phyloP scores from a whole-genome alignment of 768 basidiomycete species.

The Atractiella rhizophila region DNA sequence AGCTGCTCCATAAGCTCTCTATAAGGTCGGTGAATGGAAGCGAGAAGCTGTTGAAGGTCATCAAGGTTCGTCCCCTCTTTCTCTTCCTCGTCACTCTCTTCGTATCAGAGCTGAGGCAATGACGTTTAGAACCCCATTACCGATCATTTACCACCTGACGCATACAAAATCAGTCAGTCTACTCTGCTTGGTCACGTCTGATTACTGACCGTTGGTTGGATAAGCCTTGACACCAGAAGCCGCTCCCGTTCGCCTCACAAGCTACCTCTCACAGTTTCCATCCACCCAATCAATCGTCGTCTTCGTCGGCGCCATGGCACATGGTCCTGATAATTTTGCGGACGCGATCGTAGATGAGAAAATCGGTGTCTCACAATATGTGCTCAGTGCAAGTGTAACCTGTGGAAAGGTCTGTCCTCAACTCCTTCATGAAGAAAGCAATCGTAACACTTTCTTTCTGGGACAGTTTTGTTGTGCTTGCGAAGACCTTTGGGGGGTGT shows the following conservation, averaged over 20 bases:
- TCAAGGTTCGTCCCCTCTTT: constrained; percentile 38
- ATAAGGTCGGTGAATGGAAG: constrained; percentile 90
- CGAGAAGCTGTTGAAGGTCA: constrained; percentile 86
- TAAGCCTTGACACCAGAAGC: constrained; percentile 79
- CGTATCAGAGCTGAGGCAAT: not conserved
- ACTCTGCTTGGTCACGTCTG: not conserved
- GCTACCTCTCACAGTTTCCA: constrained; percentile 62
- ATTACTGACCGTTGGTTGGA: not conserved
- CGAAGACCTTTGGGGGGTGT: constrained; percentile 86
- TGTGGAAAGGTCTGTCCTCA: constrained; percentile 63
- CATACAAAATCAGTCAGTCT: constrained; percentile 70
- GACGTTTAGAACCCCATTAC: constrained; percentile 54
- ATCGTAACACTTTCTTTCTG: constrained; percentile 1
- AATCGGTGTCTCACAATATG: constrained; percentile 82
- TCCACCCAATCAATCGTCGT: constrained; percentile 72
- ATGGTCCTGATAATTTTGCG: constrained; percentile 86
- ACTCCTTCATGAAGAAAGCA: not conserved
- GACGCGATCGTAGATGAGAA: constrained; percentile 87
- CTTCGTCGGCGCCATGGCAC: constrained; percentile 94
- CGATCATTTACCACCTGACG: constrained; percentile 84
- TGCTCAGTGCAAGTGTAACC: constrained; percentile 41
- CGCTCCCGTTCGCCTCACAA: constrained; percentile 48
- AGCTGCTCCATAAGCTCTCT: constrained; percentile 82
- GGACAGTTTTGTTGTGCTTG: constrained; percentile 62
- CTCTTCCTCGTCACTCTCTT: not conserved